These are phyloP conservation scores for Metschnikowia chrysomelidarum DNA, from an alignment of 805 yeast genomes.

Conservation along the genomic window DNA sequence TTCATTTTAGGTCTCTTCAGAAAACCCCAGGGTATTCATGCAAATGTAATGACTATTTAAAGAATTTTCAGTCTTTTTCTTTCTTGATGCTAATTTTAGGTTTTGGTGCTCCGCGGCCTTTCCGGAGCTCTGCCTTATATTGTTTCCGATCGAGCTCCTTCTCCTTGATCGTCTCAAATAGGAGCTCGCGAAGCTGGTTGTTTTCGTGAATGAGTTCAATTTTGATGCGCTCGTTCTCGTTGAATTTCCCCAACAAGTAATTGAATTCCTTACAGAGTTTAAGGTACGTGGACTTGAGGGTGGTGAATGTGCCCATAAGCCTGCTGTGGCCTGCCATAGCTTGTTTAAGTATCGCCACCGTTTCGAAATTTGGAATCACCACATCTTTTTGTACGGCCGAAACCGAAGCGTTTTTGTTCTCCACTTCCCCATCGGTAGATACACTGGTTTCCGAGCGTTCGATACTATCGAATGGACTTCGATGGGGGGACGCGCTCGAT, in stretches of 20 bases:
- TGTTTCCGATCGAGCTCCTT: conserved; percentile 22
- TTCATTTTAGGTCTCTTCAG: too few species aligned
- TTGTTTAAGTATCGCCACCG: conserved; percentile 21
- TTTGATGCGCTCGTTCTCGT: conserved; percentile 35
- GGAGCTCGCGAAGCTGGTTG: conserved; percentile 29
- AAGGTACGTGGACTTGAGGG: conserved; percentile 33
- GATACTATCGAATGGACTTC: conserved; percentile 13
- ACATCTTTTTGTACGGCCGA: background rate
- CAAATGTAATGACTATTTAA: too few species aligned
- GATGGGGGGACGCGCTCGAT: conserved; percentile 13
- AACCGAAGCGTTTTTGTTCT: background rate
- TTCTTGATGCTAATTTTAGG: too few species aligned
- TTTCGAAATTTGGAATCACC: conserved; percentile 11
- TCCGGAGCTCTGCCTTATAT: conserved; percentile 16
- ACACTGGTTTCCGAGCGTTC: conserved; percentile 15
- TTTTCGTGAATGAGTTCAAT: conserved; percentile 37
- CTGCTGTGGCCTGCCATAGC: conserved; percentile 27
- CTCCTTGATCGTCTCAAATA: conserved; percentile 29
- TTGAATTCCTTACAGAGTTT: conserved; percentile 40
- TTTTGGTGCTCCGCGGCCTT: too few species aligned
- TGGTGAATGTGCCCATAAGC: conserved; percentile 31
- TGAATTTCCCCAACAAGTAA: conserved; percentile 33
- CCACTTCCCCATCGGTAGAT: conserved; percentile 10
- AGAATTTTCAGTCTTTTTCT: too few species aligned
- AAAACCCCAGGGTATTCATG: too few species aligned